phyloP scores from a whole-genome alignment of 73 alveolate species.

The Stentor coeruleus region DNA sequence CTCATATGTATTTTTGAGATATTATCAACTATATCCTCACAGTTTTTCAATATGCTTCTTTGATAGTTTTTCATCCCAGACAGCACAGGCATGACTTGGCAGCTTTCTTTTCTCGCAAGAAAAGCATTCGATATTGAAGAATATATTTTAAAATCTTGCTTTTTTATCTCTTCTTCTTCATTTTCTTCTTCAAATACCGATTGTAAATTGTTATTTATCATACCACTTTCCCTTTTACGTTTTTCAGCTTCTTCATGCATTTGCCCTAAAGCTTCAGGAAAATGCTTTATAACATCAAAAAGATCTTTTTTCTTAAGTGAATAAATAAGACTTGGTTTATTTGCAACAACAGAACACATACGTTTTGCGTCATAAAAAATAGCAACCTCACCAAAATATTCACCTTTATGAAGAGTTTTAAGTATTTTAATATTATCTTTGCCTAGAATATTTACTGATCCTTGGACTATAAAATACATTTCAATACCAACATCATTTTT shows the following conservation, averaged over 20 bases:
- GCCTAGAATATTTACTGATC: slow-evolving; percentile 38
- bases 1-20: not conserved
- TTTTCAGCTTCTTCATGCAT: not conserved
- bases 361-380: slow-evolving; percentile 44
- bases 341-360: slow-evolving; percentile 12
- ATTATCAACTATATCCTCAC: not conserved
- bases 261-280: slow-evolving; percentile 11
- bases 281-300: not conserved
- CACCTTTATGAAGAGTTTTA: slow-evolving; percentile 39
- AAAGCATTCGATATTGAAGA: not conserved
- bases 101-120: not conserved
- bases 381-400: slow-evolving; percentile 63
- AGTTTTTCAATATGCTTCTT: no score
- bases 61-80: not conserved
- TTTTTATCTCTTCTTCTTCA: not conserved
- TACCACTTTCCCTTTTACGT: not conserved
- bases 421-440: slow-evolving; percentile 44
- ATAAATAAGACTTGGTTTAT: not conserved
- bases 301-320: not conserved
- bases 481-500: slow-evolving; percentile 59
- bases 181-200: no score
- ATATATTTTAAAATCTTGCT: no score
- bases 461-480: slow-evolving; percentile 64
- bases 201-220: not conserved
- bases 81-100: not conserved